Percentiles rank a stretch among this genome's conserved stretches.
These are phyloP conservation scores for Lactarius trivialis DNA, from an alignment of 768 basidiomycete species.

Conservation along the genomic window DNA sequence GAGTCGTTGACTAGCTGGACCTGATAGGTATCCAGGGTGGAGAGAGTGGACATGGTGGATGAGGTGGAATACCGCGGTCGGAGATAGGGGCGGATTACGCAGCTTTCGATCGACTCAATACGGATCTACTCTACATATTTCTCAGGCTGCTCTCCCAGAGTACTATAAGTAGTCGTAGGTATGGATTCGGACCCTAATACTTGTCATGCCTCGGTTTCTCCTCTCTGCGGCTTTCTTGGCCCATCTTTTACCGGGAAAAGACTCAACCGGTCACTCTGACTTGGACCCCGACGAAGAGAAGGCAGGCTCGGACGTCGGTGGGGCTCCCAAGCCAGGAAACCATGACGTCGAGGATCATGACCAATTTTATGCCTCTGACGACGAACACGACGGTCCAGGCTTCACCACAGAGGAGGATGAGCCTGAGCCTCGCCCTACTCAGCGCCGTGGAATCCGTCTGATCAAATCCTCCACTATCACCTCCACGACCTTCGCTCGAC, in stretches of 20 bases:
- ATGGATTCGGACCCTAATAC: neutral
- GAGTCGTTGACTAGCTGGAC: conserved; percentile 61
- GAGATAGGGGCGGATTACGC: neutral
- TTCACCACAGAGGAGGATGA: neutral
- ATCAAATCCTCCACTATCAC: neutral
- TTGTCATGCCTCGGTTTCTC: conserved; percentile 1
- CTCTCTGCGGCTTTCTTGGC: neutral
- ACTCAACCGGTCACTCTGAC: neutral
- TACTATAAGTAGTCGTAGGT: neutral
- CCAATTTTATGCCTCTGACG: conserved; percentile 2
- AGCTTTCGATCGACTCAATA: neutral
- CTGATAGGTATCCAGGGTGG: conserved; percentile 44
- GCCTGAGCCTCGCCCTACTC: neutral
- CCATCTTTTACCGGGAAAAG: neutral
- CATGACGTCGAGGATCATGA: neutral
- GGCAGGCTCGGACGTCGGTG: neutral
- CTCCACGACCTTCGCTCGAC: conserved; percentile 4
- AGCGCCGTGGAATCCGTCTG: neutral
- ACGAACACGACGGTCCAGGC: neutral
- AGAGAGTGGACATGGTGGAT: conserved; percentile 27
- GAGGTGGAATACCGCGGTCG: neutral
- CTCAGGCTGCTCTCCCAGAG: neutral
- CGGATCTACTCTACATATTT: neutral
- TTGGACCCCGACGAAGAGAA: neutral
- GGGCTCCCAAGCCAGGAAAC: neutral